Evolutionary conservation across 805 yeast genomes (phyloP), one percentile per base, ranked within the genome.

Genomic region (Spathaspora gorwiae): DNA sequence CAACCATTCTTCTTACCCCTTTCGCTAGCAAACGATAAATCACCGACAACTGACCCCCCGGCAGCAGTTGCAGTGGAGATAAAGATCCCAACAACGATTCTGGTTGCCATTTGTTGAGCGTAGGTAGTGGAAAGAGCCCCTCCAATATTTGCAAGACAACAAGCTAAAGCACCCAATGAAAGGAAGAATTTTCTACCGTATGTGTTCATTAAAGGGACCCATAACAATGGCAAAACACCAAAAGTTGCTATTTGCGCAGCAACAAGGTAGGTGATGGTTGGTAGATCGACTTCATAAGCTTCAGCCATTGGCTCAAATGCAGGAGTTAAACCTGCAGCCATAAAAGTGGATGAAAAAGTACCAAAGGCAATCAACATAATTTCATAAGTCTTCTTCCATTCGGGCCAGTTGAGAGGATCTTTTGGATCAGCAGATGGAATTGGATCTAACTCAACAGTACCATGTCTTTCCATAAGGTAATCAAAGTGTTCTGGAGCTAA

Each of bases 251-350:
- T 53, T 41, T 53, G 56, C 3, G 49, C 47, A 31, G 53, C 41
- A 12, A 52, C 47, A 14, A 53, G 37, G 38, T 53, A 53, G 8
- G 54, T 39, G 30, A 50, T 44, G n/a, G 44, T 44, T 29, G 47
- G 43, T 24, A 53, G 29, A 3, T 44, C 12, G 11, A 42, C 41
- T 13, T 47, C 45, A 33, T 45, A 48, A 11, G 36, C 34, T 31
- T 30, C 47, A 29, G 50, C 46, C 38, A 53, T 27, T 9, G 37
- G 26, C n/a, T 47, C 53, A 35, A 47, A 52, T 26, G 54, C 40
- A 5, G 56, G 56, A 29, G 49, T 52, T 10, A 50, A 30, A 13
- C 56, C 55, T 2, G 56, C 55, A 26, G 56, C 56, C 54, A 53
- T 50, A 36, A 52, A 53, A 10, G 56, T 53, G 12, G 47, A 38